phyloP scores from a whole-genome alignment of 345 rosid genomes.

The Trapa incisa region DNA sequence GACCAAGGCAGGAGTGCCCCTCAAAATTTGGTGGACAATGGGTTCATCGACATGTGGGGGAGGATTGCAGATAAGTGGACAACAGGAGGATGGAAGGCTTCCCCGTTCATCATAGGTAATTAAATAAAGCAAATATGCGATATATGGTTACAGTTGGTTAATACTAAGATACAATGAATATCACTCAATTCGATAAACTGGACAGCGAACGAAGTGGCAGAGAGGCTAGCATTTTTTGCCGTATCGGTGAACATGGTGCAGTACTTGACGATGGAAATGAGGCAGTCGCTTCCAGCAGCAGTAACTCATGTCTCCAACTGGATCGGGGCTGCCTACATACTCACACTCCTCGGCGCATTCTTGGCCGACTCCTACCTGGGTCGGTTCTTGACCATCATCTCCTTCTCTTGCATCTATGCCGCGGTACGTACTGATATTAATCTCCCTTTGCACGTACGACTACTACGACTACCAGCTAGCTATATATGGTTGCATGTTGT shows the following conservation, averaged over 20 bases:
- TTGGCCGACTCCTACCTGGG: constrained; percentile 50
- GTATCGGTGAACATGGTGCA: constrained; percentile 46
- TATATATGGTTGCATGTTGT: no score
- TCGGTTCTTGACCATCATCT: constrained; percentile 31
- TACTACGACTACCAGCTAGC: no score
- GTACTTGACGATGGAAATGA: constrained; percentile 33
- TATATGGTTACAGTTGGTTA: background rate
- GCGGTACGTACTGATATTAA: constrained; percentile 14
- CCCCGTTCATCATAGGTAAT: constrained; percentile 38
- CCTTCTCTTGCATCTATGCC: constrained; percentile 34
- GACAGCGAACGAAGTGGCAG: constrained; percentile 46
- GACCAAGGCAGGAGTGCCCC: background rate
- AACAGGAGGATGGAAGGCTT: constrained; percentile 54
- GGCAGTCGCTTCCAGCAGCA: constrained; percentile 33
- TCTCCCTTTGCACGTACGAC: background rate
- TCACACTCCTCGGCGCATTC: constrained; percentile 46
- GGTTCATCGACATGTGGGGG: constrained; percentile 28
- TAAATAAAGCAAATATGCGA: background rate
- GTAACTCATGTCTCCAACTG: constrained; percentile 39
- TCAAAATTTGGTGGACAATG: constrained; percentile 27
- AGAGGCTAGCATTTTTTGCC: constrained; percentile 43
- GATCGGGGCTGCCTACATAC: constrained; percentile 41
- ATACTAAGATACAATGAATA: background rate
- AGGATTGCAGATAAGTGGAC: constrained; percentile 33
- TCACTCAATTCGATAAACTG: background rate